Evolutionary conservation across 2,329 filamentous ascomycete species (phyloP).

Genomic region (Epichloe elymi): DNA sequence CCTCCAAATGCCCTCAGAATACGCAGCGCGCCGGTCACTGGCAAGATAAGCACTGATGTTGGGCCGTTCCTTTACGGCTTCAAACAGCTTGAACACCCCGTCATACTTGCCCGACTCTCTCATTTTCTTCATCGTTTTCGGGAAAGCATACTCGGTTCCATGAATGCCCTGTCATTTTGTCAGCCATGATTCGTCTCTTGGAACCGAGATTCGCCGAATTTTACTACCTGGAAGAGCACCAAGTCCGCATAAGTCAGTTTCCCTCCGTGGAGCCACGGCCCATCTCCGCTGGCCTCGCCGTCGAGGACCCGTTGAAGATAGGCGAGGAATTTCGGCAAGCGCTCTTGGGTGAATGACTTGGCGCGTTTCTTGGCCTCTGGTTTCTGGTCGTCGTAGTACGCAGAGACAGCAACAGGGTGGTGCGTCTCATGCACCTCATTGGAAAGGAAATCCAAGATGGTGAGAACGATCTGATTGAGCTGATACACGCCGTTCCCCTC

Average conservation of each 20-base stretch:
- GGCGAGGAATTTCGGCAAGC: constrained; percentile 58
- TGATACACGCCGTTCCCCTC: constrained; percentile 33
- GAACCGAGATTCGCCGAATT: background rate
- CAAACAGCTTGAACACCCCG: constrained; percentile 50
- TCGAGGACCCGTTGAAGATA: constrained; percentile 56
- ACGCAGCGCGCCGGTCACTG: constrained; percentile 49
- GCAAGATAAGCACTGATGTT: constrained; percentile 56
- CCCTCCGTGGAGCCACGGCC: constrained; percentile 52
- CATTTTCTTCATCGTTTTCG: constrained; percentile 46
- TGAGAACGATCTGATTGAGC: constrained; percentile 51
- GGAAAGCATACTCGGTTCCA: constrained; percentile 54
- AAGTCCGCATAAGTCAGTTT: constrained; percentile 59
- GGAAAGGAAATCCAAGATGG: constrained; percentile 55
- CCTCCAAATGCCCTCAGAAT: constrained; percentile 54
- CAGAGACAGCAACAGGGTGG: constrained; percentile 47
- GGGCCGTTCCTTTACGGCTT: constrained; percentile 46
- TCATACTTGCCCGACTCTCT: constrained; percentile 43
- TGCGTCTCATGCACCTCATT: constrained; percentile 66
- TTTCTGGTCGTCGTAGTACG: constrained; percentile 68
- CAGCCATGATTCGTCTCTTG: background rate
- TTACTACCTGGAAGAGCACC: constrained; percentile 53
- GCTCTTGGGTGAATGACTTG: constrained; percentile 41
- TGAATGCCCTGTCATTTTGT: constrained; percentile 31
- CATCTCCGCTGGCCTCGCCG: constrained; percentile 39
- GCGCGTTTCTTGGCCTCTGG: constrained; percentile 46